Evolutionary conservation across 2,329 filamentous ascomycete species (phyloP).

Genomic region (Botrytis paeoniae): DNA sequence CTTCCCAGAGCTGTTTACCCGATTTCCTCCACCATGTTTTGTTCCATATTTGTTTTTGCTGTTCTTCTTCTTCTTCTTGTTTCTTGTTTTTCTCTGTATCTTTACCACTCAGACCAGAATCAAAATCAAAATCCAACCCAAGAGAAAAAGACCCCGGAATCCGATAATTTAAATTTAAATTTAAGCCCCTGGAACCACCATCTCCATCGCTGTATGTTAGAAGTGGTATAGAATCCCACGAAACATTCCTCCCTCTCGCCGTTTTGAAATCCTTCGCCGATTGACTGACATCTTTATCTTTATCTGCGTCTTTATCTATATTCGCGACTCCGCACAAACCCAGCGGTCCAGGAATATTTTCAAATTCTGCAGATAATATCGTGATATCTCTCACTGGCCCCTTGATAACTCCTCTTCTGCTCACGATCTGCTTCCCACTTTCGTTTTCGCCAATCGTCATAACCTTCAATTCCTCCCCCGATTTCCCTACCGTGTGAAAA

Average conservation of each 20-base stretch:
- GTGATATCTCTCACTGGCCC: background rate
- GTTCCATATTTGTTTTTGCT: background rate
- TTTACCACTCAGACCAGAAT: background rate
- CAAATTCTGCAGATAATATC: background rate
- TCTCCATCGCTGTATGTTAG: background rate
- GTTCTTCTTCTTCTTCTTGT: background rate
- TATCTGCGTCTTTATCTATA: no score
- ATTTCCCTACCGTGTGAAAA: background rate
- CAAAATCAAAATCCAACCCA: no score
- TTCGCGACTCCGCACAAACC: background rate
- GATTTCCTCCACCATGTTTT: conserved; percentile 3
- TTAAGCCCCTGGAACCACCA: background rate
- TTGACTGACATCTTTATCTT: background rate
- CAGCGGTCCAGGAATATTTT: background rate
- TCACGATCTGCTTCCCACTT: no score
- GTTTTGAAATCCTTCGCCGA: background rate
- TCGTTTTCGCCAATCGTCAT: no score
- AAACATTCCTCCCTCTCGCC: background rate
- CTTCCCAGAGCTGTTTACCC: background rate
- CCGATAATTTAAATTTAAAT: background rate
- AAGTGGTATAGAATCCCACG: background rate
- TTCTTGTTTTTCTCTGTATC: background rate
- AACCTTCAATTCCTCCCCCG: background rate
- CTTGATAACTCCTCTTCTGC: background rate
- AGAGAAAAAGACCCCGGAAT: background rate